These are phyloP conservation scores for Nepenthes alata DNA, from an alignment of 179 eudicot species.

Conservation along the genomic window DNA sequence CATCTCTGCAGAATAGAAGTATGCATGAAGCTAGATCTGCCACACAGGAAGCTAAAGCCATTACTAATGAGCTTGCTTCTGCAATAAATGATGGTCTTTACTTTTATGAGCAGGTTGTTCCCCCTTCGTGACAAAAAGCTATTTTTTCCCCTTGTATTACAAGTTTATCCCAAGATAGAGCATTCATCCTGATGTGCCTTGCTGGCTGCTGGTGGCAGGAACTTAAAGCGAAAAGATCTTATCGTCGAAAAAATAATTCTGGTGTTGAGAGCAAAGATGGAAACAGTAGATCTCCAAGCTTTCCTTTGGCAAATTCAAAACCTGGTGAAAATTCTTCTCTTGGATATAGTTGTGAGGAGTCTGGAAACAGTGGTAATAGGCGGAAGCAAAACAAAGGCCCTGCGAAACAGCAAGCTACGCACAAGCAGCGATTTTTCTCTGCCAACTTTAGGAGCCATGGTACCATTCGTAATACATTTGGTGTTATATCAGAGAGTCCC, in stretches of 20 bases:
- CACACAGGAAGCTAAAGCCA: conserved; percentile 33
- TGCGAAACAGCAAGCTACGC: conserved; percentile 42
- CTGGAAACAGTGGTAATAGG: conserved; percentile 31
- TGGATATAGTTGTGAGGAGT: conserved; percentile 31
- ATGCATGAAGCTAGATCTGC: conserved; percentile 25
- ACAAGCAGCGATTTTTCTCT: conserved; percentile 55
- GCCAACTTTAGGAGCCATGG: conserved; percentile 54
- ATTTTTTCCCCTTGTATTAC: neutral
- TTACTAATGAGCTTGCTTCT: conserved; percentile 73
- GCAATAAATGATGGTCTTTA: conserved; percentile 79
- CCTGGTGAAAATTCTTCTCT: conserved; percentile 28
- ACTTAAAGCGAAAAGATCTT: conserved; percentile 49
- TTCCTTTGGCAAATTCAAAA: conserved; percentile 19
- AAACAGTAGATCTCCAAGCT: conserved; percentile 25
- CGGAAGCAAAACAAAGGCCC: conserved; percentile 59
- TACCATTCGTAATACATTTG: conserved; percentile 36
- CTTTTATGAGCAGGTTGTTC: conserved; percentile 73
- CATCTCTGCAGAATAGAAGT: conserved; percentile 43
- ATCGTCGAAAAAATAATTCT: conserved; percentile 28
- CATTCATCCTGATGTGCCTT: neutral
- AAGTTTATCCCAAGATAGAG: neutral
- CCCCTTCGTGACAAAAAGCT: neutral
- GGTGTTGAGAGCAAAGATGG: conserved; percentile 35
- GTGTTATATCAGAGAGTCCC: conserved; percentile 71
- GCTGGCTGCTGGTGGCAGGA: conserved; percentile 35